A percentile compares a stretch with the other conserved stretches of the same genome.
Conservation (phyloP, 2,329 filamentous ascomycete genomes). For the Herpotrichia juniperi region DNA sequence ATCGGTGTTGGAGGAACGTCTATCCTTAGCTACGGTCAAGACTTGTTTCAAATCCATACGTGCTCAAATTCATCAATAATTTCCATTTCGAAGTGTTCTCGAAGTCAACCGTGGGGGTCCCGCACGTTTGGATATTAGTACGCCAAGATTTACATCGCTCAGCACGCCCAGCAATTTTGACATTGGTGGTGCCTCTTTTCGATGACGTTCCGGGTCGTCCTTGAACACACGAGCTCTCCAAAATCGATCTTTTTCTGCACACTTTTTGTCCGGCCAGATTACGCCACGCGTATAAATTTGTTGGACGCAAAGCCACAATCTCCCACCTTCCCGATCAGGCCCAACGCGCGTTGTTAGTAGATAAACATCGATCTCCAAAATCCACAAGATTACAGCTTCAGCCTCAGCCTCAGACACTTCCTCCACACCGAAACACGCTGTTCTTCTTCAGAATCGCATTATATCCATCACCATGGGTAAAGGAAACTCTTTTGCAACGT, state of each 20-base stretch:
- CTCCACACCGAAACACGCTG: slow-evolving; percentile 1
- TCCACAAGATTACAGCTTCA: slow-evolving; percentile 13
- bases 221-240: neutral
- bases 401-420: slow-evolving; percentile 18
- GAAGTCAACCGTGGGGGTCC: neutral
- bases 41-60: neutral
- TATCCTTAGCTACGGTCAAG: neutral
- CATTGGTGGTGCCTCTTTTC: neutral
- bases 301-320: slow-evolving; percentile 14
- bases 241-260: neutral
- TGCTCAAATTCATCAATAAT: slow-evolving; percentile 1
- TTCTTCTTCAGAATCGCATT: slow-evolving; percentile 6
- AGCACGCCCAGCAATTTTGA: neutral
- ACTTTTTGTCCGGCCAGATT: neutral
- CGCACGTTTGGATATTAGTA: neutral
- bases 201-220: neutral
- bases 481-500: slow-evolving; percentile 80
- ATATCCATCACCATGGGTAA: slow-evolving; percentile 32
- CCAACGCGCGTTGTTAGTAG: slow-evolving; percentile 25
- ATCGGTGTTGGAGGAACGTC: slow-evolving; percentile 1
- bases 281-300: neutral
- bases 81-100: neutral
- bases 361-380: slow-evolving; percentile 24
- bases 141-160: neutral
- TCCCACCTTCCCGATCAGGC: slow-evolving; percentile 36